Conservation (phyloP, 768 basidiomycete species). For the Peribolospora baueri region DNA sequence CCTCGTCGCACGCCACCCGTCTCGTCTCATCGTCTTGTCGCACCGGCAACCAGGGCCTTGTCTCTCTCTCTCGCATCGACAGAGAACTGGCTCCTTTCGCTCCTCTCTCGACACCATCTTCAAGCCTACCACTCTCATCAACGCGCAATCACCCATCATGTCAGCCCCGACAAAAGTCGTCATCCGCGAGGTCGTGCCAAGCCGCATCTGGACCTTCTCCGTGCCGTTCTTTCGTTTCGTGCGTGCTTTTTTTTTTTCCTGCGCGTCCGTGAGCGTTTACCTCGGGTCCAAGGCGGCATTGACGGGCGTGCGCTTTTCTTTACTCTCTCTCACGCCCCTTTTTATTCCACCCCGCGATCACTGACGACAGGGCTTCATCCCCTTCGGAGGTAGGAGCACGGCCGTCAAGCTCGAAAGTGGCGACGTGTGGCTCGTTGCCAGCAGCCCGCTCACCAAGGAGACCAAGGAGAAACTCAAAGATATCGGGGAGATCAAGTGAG, state of each 20-base stretch:
- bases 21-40: too few species aligned
- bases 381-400: slow-evolving; percentile 61
- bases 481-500: slow-evolving; percentile 45
- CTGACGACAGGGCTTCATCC: slow-evolving; percentile 37
- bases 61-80: too few species aligned
- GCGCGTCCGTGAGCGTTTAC: not conserved
- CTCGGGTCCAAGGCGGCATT: not conserved
- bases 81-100: too few species aligned
- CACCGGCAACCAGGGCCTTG: too few species aligned
- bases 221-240: slow-evolving; percentile 10
- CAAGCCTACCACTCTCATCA: too few species aligned
- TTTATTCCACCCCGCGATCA: slow-evolving; percentile 12
- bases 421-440: slow-evolving; percentile 61
- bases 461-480: slow-evolving; percentile 38
- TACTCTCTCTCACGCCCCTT: slow-evolving; percentile 21
- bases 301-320: too few species aligned
- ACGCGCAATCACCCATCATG: too few species aligned
- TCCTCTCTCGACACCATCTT: too few species aligned
- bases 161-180: slow-evolving; percentile 7
- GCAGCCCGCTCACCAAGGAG: slow-evolving; percentile 40
- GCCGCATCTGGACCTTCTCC: slow-evolving; percentile 22
- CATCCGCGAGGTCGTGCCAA: slow-evolving; percentile 18
- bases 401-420: slow-evolving; percentile 45
- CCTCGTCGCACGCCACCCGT: too few species aligned
- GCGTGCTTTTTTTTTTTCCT: not conserved